phyloP scores from a whole-genome alignment of 2,329 filamentous ascomycete species.

The Lecanicillium sp. region DNA sequence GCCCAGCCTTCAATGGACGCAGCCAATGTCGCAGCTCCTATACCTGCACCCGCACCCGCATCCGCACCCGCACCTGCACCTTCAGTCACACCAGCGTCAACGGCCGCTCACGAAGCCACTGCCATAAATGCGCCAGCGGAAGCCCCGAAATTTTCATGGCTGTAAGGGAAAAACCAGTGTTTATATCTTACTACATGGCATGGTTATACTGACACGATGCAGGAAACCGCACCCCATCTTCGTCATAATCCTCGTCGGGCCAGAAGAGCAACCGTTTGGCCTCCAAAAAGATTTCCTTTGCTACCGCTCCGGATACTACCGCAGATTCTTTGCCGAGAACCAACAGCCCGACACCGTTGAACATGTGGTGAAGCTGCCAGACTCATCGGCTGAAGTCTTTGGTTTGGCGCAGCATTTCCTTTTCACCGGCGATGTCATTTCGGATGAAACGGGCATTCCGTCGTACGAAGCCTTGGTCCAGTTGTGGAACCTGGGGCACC shows the following conservation, averaged over 20 bases:
- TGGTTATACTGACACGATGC: constrained; percentile 11
- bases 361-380: constrained; percentile 40
- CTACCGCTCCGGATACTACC: constrained; percentile 41
- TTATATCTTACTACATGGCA: no score
- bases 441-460: constrained; percentile 32
- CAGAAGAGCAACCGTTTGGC: constrained; percentile 44
- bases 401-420: constrained; percentile 48
- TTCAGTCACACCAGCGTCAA: neutral
- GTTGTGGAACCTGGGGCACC: constrained; percentile 48
- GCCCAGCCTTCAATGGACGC: no score
- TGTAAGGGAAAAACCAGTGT: constrained; percentile 17
- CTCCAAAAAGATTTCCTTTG: constrained; percentile 53
- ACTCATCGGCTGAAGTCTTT: constrained; percentile 42
- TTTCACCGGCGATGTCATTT: constrained; percentile 41
- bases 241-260: constrained; percentile 46
- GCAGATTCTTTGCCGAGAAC: constrained; percentile 32
- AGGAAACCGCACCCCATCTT: constrained; percentile 49
- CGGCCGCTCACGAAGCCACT: no score
- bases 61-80: neutral
- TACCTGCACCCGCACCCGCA: neutral
- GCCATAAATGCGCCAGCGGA: no score
- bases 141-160: constrained; percentile 26
- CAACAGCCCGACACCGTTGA: constrained; percentile 34
- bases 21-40: neutral
- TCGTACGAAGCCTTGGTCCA: constrained; percentile 47